phyloP scores from a whole-genome alignment of 768 basidiomycete genomes.

The Mrakia gelida region DNA sequence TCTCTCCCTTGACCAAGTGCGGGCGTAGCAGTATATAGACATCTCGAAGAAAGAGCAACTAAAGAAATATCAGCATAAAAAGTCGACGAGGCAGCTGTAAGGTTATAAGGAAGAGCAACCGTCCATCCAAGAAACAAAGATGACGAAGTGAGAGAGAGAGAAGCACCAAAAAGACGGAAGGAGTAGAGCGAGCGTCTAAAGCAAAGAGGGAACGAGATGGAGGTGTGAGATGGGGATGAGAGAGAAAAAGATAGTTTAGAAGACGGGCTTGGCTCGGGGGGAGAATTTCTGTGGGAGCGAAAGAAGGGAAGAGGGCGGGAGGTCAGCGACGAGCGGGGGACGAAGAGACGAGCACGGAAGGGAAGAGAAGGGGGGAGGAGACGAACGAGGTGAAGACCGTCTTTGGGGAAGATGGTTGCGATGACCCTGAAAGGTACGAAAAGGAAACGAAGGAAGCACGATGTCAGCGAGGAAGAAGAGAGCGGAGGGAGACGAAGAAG shows the following conservation, averaged over 20 bases:
- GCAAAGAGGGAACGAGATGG: neutral
- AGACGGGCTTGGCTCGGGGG: neutral
- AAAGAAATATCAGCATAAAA: too few species aligned
- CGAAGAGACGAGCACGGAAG: neutral
- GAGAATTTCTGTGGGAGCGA: neutral
- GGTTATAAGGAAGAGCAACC: too few species aligned
- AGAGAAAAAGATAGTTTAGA: neutral
- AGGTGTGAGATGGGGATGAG: neutral
- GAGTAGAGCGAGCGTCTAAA: too few species aligned
- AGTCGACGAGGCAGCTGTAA: too few species aligned
- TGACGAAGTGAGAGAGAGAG: too few species aligned
- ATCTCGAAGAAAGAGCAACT: too few species aligned
- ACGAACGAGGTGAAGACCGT: constrained; percentile 22
- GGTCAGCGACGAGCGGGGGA: neutral
- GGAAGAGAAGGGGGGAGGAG: neutral
- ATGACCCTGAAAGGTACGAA: constrained; percentile 16
- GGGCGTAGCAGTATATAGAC: too few species aligned
- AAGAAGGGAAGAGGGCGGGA: neutral
- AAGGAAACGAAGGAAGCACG: neutral
- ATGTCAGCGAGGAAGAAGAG: neutral
- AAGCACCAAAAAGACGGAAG: too few species aligned
- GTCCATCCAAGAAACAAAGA: too few species aligned
- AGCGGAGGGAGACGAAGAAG: neutral
- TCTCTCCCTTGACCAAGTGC: too few species aligned
- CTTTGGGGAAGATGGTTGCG: constrained; percentile 75